A percentile compares a stretch with the other conserved stretches of the same genome.
Conservation (phyloP, 2,329 filamentous ascomycete species). For the Fusarium sp. region DNA sequence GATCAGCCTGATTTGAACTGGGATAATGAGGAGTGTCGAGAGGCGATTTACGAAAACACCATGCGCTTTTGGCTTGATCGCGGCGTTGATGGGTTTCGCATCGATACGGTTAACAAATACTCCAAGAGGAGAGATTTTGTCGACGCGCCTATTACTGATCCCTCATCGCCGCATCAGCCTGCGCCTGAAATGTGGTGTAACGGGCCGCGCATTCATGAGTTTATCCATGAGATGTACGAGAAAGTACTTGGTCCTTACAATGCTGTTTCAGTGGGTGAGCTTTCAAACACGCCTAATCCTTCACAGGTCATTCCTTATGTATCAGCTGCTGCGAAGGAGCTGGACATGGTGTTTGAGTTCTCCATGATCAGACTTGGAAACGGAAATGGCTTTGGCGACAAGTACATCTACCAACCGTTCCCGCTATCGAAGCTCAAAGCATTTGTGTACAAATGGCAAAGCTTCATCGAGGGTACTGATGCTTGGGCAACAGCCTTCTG, state of each 20-base stretch:
- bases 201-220: constrained; percentile 71
- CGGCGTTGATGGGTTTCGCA: constrained; percentile 71
- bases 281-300: constrained; percentile 64
- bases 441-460: constrained; percentile 58
- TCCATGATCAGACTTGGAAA: constrained; percentile 64
- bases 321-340: constrained; percentile 59
- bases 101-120: constrained; percentile 75
- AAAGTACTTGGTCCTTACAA: constrained; percentile 63
- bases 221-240: constrained; percentile 65
- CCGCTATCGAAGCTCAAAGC: constrained; percentile 55
- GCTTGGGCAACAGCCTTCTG: constrained; percentile 69
- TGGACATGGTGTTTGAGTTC: constrained; percentile 71
- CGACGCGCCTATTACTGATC: constrained; percentile 59
- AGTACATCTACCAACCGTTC: constrained; percentile 62
- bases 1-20: constrained; percentile 83
- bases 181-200: constrained; percentile 64
- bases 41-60: constrained; percentile 71
- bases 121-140: constrained; percentile 67
- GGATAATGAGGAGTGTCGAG: constrained; percentile 72
- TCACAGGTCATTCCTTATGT: constrained; percentile 65
- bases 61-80: constrained; percentile 80
- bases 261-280: constrained; percentile 70
- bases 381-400: constrained; percentile 56
- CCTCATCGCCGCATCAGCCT: constrained; percentile 51
- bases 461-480: constrained; percentile 58